Evolutionary conservation across 768 basidiomycete genomes (phyloP).

Genomic region (Leccinum longicurvipes): DNA sequence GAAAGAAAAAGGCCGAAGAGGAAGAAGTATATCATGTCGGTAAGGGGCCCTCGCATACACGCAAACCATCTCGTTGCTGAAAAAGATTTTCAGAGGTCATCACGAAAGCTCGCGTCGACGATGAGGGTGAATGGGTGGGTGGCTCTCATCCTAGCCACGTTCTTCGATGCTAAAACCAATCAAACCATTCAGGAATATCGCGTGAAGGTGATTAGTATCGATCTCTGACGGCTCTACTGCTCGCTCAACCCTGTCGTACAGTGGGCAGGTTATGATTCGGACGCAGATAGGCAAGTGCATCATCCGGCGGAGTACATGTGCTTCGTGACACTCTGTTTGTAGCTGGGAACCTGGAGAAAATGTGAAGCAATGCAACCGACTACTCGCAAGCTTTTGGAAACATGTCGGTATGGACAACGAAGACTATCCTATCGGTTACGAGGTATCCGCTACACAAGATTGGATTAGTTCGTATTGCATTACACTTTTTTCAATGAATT

Average conservation of each 20-base stretch:
- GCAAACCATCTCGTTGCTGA: neutral
- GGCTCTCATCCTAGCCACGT: neutral
- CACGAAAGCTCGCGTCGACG: slow-evolving; percentile 51
- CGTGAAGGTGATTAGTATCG: slow-evolving; percentile 53
- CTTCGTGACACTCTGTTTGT: slow-evolving; percentile 2
- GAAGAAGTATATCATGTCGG: slow-evolving; percentile 48
- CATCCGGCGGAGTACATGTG: neutral
- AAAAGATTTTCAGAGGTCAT: slow-evolving; percentile 50
- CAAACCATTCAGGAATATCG: slow-evolving; percentile 49
- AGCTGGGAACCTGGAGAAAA: slow-evolving; percentile 74
- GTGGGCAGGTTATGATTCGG: slow-evolving; percentile 66
- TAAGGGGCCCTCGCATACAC: slow-evolving; percentile 23
- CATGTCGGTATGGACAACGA: slow-evolving; percentile 55
- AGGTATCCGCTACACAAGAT: slow-evolving; percentile 37
- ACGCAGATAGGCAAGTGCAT: slow-evolving; percentile 49
- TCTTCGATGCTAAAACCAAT: neutral
- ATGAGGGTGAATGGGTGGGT: slow-evolving; percentile 52
- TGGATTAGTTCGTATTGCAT: slow-evolving; percentile 55
- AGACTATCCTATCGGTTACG: slow-evolving; percentile 50
- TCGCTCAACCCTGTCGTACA: slow-evolving; percentile 25
- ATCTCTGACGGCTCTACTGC: neutral
- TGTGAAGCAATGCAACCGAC: slow-evolving; percentile 51
- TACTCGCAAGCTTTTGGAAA: slow-evolving; percentile 63
- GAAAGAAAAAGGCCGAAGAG: slow-evolving; percentile 27
- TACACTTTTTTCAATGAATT: neutral